Percentiles rank a stretch among this genome's conserved stretches.
Evolutionary conservation across 305 asterid species (phyloP).

Genomic region (Plantago coronopus): DNA sequence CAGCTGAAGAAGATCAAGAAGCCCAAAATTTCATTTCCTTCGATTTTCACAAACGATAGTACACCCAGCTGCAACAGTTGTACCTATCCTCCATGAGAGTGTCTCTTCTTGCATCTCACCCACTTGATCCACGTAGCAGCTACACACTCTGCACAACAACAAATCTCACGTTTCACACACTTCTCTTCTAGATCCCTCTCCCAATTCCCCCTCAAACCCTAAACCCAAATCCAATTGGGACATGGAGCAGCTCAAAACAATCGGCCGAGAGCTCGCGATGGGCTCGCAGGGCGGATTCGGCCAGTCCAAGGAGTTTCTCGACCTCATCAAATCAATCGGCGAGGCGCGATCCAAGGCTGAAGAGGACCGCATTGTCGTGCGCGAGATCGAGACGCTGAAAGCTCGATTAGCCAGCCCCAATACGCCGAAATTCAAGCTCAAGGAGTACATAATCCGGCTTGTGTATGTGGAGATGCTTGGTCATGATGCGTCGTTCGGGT

Average conservation of each 20-base stretch:
- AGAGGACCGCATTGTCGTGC: conserved; percentile 85
- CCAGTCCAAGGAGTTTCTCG: conserved; percentile 90
- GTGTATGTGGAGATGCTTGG: conserved; percentile 96
- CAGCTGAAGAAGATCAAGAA: no score
- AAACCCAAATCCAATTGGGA: no score
- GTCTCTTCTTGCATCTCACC: neutral
- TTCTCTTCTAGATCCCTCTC: conserved; percentile 31
- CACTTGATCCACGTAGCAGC: no score
- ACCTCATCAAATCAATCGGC: conserved; percentile 90
- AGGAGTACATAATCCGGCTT: conserved; percentile 79
- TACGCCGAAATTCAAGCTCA: conserved; percentile 84
- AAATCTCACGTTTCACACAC: neutral
- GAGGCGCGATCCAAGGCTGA: conserved; percentile 98
- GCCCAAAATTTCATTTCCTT: no score
- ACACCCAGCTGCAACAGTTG: neutral
- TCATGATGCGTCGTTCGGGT: conserved; percentile 94
- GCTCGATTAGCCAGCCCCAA: conserved; percentile 67
- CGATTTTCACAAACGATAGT: no score
- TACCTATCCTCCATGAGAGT: neutral
- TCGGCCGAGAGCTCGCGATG: conserved; percentile 99
- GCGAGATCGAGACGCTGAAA: conserved; percentile 83
- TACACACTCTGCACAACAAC: neutral
- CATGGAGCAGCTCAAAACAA: conserved; percentile 92
- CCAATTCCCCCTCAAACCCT: conserved; percentile 24
- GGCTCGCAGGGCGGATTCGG: conserved; percentile 94